Evolutionary conservation across 2,329 filamentous ascomycete genomes (phyloP), one percentile per base, ranked within the genome.

Genomic region (Pseudocercospora pini-densiflorae): DNA sequence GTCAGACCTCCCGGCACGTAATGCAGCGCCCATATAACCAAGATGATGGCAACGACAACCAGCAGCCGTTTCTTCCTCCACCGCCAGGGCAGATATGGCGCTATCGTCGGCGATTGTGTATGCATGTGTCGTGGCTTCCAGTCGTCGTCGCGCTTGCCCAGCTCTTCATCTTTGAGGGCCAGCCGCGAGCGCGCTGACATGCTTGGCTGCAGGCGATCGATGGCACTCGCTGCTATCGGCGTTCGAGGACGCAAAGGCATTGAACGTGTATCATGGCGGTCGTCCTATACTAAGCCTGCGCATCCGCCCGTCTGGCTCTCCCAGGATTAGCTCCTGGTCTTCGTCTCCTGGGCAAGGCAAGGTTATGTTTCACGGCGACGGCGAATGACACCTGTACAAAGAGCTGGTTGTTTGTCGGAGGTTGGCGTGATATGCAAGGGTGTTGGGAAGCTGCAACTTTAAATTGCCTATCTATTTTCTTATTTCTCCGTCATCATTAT

Each of bases 111-210:
- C 29, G 66, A 47, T n/a, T 68, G 59, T 21, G 62, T 27, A 16
- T 63, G 65, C 51, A 45, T 53, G 31, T 47, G 59, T 31, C 29
- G 27, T 51, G 47, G 65, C 14, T 45, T 45, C 16, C 61, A 62
- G 76, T 89, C 87, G 76, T 90, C 88, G 77, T 90, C 85, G 75
- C 87, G 87, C 79, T 89, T 90, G 64, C 87, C 87, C 66, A 88
- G 81, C 81, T 89, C 87, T 78, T 88, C 87, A 74, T 90, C 88
- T 65, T 80, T 82, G 21, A 67, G 43, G n/a, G 64, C 58, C 62
- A 66, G 63, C 31, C 70, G 70, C 36, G 67, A 64, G 36, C 64
- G 67, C 59, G 67, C 62, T 14, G 67, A 59, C 62, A 67, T 67
- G 55, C 59, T 64, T 57, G 53, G 61, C 24, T 9, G 58, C n/a